Conservation (phyloP, 2,329 filamentous ascomycete genomes). For the Ascochyta lentis region DNA sequence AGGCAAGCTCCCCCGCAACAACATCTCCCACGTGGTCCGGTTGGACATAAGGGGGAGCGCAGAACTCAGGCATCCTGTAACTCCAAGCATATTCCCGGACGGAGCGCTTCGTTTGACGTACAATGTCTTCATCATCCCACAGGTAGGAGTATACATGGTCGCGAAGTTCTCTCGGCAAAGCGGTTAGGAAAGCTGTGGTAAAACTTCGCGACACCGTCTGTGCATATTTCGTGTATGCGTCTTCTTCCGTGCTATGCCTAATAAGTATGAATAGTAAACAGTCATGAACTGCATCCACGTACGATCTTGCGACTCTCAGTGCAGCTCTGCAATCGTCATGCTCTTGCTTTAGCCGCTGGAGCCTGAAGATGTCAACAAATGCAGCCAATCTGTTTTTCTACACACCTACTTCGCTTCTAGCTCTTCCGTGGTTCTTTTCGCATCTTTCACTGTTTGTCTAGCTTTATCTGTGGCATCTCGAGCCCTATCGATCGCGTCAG, state of each 20-base stretch:
- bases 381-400: no score
- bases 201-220: constrained; percentile 6
- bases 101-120: constrained; percentile 16
- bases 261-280: not conserved
- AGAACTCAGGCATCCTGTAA: constrained; percentile 16
- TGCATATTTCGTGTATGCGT: constrained; percentile 6
- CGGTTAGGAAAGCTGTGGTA: constrained; percentile 3
- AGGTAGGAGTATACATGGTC: constrained; percentile 14
- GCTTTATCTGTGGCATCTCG: constrained; percentile 1
- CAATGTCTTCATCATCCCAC: constrained; percentile 14
- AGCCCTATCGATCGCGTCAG: constrained; percentile 3
- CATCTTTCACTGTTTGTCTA: not conserved
- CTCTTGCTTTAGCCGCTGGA: constrained; percentile 4
- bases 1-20: constrained; percentile 11
- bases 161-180: constrained; percentile 13
- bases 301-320: constrained; percentile 59
- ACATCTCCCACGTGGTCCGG: constrained; percentile 7
- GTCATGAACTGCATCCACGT: constrained; percentile 50
- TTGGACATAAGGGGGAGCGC: constrained; percentile 11
- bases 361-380: constrained; percentile 1
- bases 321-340: constrained; percentile 4
- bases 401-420: not conserved
- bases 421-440: not conserved
- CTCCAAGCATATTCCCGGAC: constrained; percentile 14
- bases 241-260: not conserved